phyloP scores from a whole-genome alignment of 2,329 filamentous ascomycete genomes.

The Cadophora sp. region DNA sequence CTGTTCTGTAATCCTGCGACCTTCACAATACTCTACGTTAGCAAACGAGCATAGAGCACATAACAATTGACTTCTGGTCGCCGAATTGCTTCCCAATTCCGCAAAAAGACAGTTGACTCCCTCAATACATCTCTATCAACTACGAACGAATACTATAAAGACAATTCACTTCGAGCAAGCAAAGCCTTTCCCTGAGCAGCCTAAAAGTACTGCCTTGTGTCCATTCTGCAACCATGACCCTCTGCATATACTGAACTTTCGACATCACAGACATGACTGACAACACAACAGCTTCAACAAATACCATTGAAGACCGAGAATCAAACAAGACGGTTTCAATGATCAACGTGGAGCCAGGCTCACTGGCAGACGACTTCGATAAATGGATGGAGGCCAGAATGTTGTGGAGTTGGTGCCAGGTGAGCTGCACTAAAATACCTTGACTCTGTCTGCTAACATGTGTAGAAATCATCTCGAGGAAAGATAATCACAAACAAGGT shows the following conservation, averaged over 20 bases:
- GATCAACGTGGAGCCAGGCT: not conserved
- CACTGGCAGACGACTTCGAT: conserved; percentile 24
- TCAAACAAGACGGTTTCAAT: conserved; percentile 12
- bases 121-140: not conserved
- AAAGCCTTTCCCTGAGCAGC: not conserved
- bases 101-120: not conserved
- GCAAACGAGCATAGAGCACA: not conserved
- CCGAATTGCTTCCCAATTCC: not conserved
- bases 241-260: not conserved
- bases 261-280: conserved; percentile 7
- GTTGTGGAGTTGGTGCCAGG: conserved; percentile 17
- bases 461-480: not conserved
- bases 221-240: not conserved
- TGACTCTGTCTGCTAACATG: not conserved
- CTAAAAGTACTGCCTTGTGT: not conserved
- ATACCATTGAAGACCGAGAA: not conserved
- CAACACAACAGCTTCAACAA: not conserved
- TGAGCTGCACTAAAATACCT: not conserved
- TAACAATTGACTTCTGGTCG: not conserved
- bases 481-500: not conserved
- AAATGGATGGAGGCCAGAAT: conserved; percentile 19
- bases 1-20: not conserved
- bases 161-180: conserved; percentile 2
- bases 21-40: not conserved
- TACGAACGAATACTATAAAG: not conserved